A percentile compares a stretch with the other conserved stretches of the same genome.
Conservation (phyloP, 2,329 filamentous ascomycete species). For the Mycosphaerella arachidis region DNA sequence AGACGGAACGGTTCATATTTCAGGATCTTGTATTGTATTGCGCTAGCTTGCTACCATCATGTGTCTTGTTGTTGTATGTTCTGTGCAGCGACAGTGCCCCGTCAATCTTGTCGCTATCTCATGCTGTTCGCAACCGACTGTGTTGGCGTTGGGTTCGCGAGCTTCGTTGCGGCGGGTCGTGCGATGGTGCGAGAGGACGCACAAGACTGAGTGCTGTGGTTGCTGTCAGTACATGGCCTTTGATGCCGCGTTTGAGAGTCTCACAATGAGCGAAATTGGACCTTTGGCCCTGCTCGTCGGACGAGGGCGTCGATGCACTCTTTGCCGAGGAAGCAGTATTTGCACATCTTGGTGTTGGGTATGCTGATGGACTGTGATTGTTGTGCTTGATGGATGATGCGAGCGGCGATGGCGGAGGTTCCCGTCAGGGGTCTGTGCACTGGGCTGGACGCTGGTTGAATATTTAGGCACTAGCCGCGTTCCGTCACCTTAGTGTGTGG, state of each 20-base stretch:
- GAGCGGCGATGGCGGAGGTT: not conserved
- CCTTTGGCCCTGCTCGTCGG: not conserved
- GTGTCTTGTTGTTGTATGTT: too few species aligned
- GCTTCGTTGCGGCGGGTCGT: not conserved
- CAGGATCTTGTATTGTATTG: not conserved
- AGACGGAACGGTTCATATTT: too few species aligned
- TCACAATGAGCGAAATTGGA: slow-evolving; percentile 4
- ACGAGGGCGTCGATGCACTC: slow-evolving; percentile 10
- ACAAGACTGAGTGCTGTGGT: not conserved
- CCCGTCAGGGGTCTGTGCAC: too few species aligned
- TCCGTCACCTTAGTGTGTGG: too few species aligned
- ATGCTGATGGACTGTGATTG: not conserved
- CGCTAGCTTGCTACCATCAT: not conserved
- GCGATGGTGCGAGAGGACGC: not conserved
- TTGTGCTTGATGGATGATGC: not conserved
- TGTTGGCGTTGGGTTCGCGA: not conserved
- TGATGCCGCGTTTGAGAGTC: not conserved
- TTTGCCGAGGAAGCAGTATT: slow-evolving; percentile 9
- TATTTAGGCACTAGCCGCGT: not conserved
- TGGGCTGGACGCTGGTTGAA: too few species aligned
- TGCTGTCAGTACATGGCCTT: not conserved
- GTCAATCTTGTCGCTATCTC: not conserved
- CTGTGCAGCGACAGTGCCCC: too few species aligned
- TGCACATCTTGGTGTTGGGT: slow-evolving; percentile 3
- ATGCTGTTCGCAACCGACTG: not conserved